Evolutionary conservation across 768 basidiomycete genomes (phyloP).

Genomic region (Xerocomus brunneocitrinus): DNA sequence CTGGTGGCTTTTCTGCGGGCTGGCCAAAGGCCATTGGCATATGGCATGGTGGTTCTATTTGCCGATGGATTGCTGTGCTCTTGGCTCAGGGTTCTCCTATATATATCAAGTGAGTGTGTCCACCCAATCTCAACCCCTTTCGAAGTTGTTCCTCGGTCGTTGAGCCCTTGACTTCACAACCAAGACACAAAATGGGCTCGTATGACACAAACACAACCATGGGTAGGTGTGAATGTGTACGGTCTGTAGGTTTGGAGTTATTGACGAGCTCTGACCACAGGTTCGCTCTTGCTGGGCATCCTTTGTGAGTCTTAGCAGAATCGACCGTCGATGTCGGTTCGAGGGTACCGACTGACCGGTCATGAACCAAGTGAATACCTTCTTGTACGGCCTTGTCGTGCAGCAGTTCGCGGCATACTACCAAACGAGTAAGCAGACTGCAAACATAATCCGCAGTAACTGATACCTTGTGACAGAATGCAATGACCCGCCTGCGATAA

Average conservation of each 20-base stretch:
- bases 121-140: not conserved
- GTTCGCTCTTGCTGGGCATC: conserved; percentile 9
- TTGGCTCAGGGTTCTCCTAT: not conserved
- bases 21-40: not conserved
- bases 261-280: not conserved
- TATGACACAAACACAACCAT: not conserved
- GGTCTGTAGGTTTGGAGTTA: not conserved
- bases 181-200: not conserved
- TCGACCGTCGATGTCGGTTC: not conserved
- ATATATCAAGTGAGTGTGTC: not conserved
- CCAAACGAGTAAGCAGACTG: conserved; percentile 10
- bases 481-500: conserved; percentile 5
- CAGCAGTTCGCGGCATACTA: conserved; percentile 40
- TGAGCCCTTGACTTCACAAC: not conserved
- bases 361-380: conserved; percentile 15
- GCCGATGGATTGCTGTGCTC: not conserved
- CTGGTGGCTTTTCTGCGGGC: not conserved
- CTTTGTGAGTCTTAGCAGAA: not conserved
- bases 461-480: not conserved
- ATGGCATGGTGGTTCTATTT: not conserved
- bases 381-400: conserved; percentile 38
- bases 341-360: not conserved
- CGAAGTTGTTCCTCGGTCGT: not conserved
- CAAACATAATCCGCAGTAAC: not conserved
- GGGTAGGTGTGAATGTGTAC: not conserved